phyloP scores from a whole-genome alignment of 805 yeast genomes.

The Wickerhamiella galacta region DNA sequence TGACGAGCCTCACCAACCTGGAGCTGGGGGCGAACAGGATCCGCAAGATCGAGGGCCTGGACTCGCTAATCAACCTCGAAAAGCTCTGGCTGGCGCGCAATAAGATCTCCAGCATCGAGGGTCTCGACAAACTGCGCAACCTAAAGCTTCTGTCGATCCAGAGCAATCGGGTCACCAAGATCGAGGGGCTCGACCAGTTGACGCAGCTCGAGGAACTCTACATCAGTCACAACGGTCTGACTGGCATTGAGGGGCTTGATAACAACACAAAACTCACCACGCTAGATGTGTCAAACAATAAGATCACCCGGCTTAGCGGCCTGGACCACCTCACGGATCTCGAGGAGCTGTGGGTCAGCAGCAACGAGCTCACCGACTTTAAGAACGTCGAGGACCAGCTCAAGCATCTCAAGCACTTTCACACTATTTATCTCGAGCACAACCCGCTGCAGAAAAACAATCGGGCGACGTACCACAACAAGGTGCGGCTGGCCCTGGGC shows the following conservation, averaged over 20 bases:
- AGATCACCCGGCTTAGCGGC: slow-evolving; percentile 42
- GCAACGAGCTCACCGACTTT: slow-evolving; percentile 51
- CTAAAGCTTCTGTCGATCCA: slow-evolving; percentile 74
- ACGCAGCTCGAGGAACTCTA: slow-evolving; percentile 70
- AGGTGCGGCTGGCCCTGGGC: slow-evolving; percentile 55
- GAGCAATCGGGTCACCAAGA: slow-evolving; percentile 57
- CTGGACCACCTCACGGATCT: slow-evolving; percentile 47
- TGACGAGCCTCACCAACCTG: slow-evolving; percentile 43
- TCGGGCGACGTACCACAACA: slow-evolving; percentile 73
- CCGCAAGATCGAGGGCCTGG: slow-evolving; percentile 36
- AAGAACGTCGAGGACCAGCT: slow-evolving; percentile 53
- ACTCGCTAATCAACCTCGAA: slow-evolving; percentile 36
- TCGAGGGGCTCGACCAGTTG: slow-evolving; percentile 67
- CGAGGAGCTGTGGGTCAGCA: slow-evolving; percentile 90
- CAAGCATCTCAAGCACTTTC: slow-evolving; percentile 43
- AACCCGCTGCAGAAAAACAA: slow-evolving; percentile 67
- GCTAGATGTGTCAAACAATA: slow-evolving; percentile 69
- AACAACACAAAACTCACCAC: slow-evolving; percentile 48
- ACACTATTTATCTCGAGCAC: slow-evolving; percentile 86
- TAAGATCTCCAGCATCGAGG: slow-evolving; percentile 46
- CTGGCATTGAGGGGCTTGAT: slow-evolving; percentile 62
- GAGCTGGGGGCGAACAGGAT: slow-evolving; percentile 87
- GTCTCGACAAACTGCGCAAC: slow-evolving; percentile 40
- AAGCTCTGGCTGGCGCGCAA: slow-evolving; percentile 92
- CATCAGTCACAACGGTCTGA: slow-evolving; percentile 68